A percentile compares a stretch with the other conserved stretches of the same genome.
Conservation (phyloP, 1,139 yeast species). For the Geotrichum fermentans region DNA sequence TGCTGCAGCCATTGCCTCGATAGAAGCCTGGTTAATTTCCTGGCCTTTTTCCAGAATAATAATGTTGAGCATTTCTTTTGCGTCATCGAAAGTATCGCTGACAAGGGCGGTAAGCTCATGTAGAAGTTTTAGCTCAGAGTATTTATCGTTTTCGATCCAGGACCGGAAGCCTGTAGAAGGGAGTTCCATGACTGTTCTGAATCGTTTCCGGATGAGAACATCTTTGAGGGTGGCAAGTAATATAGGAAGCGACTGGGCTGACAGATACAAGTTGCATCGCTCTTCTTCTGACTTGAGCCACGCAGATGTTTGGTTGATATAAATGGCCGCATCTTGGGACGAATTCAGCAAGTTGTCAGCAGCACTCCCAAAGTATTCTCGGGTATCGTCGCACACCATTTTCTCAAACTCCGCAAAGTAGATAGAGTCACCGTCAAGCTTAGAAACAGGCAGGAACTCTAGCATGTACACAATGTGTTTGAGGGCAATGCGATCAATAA, state of each 20-base stretch:
- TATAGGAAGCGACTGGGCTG: slow-evolving; percentile 48
- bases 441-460: slow-evolving; percentile 50
- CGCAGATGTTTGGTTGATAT: slow-evolving; percentile 50
- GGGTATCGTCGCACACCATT: slow-evolving; percentile 51
- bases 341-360: slow-evolving; percentile 42
- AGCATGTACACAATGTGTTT: slow-evolving; percentile 66
- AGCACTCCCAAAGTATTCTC: slow-evolving; percentile 49
- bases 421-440: slow-evolving; percentile 42
- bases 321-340: slow-evolving; percentile 48
- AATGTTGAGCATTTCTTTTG: slow-evolving; percentile 48
- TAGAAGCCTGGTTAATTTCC: slow-evolving; percentile 34
- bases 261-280: slow-evolving; percentile 50
- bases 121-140: slow-evolving; percentile 43
- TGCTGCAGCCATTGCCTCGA: slow-evolving; percentile 19
- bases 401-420: slow-evolving; percentile 68
- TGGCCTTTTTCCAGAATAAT: slow-evolving; percentile 46
- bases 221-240: slow-evolving; percentile 54
- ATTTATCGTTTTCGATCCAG: slow-evolving; percentile 48
- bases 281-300: slow-evolving; percentile 56
- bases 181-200: slow-evolving; percentile 48
- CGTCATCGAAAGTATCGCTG: slow-evolving; percentile 48
- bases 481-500: slow-evolving; percentile 57
- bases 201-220: slow-evolving; percentile 56
- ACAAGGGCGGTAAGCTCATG: slow-evolving; percentile 52
- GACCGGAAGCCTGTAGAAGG: slow-evolving; percentile 52